Conservation (phyloP, 1,284 basidiomycete genomes). For the Ceratobasidium sp. region DNA sequence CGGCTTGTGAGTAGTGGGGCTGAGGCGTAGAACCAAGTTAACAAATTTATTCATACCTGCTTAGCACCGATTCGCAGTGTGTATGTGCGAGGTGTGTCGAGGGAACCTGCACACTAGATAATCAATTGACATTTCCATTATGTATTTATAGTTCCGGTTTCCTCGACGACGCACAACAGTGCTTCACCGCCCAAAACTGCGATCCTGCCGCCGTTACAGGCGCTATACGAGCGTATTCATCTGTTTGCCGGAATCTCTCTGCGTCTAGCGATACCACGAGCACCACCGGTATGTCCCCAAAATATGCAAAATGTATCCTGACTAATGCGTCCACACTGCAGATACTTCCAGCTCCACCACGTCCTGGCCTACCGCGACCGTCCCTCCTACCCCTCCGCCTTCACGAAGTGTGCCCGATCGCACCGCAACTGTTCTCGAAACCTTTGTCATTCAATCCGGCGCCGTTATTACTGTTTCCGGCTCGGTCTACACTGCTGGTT, state of each 20-base stretch:
- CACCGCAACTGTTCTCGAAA: neutral
- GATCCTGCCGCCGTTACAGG: neutral
- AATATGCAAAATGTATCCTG: neutral
- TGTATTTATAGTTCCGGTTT: neutral
- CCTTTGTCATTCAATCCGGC: slow-evolving; percentile 22
- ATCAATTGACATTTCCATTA: neutral
- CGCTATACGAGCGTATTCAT: neutral
- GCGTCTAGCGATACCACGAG: neutral
- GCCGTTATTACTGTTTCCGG: slow-evolving; percentile 22
- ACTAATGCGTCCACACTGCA: neutral
- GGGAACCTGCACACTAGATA: neutral
- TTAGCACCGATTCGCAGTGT: neutral
- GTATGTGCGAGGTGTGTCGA: slow-evolving; percentile 1
- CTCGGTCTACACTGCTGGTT: neutral
- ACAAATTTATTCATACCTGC: neutral
- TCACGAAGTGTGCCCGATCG: neutral
- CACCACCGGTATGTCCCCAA: neutral
- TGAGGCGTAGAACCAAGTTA: too few species aligned
- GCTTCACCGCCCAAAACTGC: slow-evolving; percentile 6
- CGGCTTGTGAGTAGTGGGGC: neutral
- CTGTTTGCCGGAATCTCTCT: neutral
- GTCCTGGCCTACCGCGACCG: neutral
- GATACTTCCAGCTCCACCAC: neutral
- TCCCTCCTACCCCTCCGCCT: neutral
- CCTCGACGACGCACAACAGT: neutral